phyloP scores from a whole-genome alignment of 108 stramenopile species.

The Asterionellopsis glacialis region DNA sequence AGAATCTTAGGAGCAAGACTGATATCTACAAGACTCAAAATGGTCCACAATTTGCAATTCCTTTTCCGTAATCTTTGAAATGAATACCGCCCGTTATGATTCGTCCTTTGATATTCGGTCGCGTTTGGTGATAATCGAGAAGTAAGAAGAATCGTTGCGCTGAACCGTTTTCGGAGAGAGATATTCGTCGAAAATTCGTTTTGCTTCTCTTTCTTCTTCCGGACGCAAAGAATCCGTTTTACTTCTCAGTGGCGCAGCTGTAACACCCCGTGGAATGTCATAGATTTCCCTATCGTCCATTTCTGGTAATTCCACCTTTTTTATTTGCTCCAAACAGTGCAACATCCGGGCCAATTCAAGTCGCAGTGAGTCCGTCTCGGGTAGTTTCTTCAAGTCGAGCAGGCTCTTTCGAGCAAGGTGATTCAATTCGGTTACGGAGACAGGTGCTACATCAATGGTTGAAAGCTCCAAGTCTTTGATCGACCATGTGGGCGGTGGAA shows the following conservation, averaged over 20 bases:
- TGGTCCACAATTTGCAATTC: too few relatives aligned
- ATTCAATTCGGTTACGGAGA: neutral
- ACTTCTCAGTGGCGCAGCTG: slow-evolving; percentile 28
- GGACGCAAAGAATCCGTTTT: neutral
- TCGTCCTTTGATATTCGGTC: too few relatives aligned
- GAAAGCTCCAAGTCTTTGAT: slow-evolving; percentile 1
- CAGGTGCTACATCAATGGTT: neutral
- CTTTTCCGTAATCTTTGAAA: too few relatives aligned
- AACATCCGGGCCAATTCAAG: neutral
- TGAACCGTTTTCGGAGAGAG: too few relatives aligned
- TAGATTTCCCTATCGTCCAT: slow-evolving; percentile 32
- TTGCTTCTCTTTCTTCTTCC: neutral
- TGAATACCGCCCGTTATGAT: too few relatives aligned
- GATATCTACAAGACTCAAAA: too few relatives aligned
- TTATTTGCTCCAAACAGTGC: slow-evolving; percentile 2
- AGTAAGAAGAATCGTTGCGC: too few relatives aligned
- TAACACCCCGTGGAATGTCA: slow-evolving; percentile 35
- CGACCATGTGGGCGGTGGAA: slow-evolving; percentile 1
- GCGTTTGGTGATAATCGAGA: too few relatives aligned
- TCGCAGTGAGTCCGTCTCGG: neutral
- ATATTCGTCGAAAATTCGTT: too few relatives aligned
- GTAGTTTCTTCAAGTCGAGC: neutral
- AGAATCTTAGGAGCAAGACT: too few relatives aligned
- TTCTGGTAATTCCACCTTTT: neutral
- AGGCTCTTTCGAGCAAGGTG: neutral